Percentiles rank a stretch among this genome's conserved stretches.
Conservation (phyloP, 148 eudicot species). For the Camellia granthamiana region DNA sequence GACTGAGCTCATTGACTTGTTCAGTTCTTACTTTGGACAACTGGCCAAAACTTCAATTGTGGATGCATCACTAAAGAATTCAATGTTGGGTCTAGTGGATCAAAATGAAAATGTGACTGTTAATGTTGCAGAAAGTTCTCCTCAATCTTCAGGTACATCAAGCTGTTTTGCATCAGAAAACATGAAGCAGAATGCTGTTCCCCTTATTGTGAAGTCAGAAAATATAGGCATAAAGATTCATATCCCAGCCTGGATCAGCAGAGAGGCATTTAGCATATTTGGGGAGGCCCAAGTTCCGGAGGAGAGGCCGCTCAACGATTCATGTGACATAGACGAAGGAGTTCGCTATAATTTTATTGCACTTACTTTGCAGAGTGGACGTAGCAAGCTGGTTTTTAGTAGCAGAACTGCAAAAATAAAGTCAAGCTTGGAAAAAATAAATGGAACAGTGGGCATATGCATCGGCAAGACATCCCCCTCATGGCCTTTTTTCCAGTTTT, state of each 20-base stretch:
- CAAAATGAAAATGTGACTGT: constrained; percentile 13
- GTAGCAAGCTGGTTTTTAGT: constrained; percentile 40
- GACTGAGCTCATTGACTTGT: constrained; percentile 44
- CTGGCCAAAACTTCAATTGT: constrained; percentile 20
- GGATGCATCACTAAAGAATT: constrained; percentile 19
- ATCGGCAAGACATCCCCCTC: constrained; percentile 33
- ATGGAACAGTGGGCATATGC: constrained; percentile 50
- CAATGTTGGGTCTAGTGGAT: constrained; percentile 23
- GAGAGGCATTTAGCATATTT: constrained; percentile 30
- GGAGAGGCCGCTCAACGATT: constrained; percentile 24
- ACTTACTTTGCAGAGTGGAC: constrained; percentile 48
- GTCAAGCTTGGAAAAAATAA: constrained; percentile 41
- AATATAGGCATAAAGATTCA: constrained; percentile 46
- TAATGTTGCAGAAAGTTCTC: constrained; percentile 27
- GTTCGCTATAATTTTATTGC: constrained; percentile 44
- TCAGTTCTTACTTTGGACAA: constrained; percentile 32
- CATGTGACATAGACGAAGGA: constrained; percentile 23
- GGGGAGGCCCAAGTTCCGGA: constrained; percentile 27
- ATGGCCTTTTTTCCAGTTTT: constrained; percentile 77
- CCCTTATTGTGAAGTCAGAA: constrained; percentile 44
- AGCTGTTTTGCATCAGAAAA: constrained; percentile 28
- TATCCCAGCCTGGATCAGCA: constrained; percentile 55
- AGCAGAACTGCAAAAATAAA: constrained; percentile 37
- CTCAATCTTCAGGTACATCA: constrained; percentile 16
- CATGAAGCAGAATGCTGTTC: constrained; percentile 21